Percentiles rank a stretch among this genome's conserved stretches.
These are phyloP conservation scores for Lactarius vividus DNA, from an alignment of 768 basidiomycete genomes.

Conservation along the genomic window DNA sequence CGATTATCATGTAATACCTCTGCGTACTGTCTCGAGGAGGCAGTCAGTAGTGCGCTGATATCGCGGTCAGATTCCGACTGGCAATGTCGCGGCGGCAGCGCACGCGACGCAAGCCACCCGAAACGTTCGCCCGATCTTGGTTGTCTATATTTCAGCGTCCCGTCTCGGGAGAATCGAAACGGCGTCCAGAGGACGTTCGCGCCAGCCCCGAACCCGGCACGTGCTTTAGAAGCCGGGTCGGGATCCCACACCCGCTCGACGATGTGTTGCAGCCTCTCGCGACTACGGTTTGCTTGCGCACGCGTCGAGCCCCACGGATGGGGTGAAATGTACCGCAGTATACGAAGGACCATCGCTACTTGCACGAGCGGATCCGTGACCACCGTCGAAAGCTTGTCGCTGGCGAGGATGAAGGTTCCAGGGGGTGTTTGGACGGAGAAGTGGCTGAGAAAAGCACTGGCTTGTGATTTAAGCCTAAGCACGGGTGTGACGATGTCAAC, in stretches of 20 bases:
- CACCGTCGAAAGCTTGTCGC: conserved; percentile 14
- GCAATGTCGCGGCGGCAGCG: conserved; percentile 41
- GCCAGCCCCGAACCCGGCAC: conserved; percentile 27
- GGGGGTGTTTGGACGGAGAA: conserved; percentile 28
- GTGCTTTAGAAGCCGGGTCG: conserved; percentile 31
- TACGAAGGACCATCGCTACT: conserved; percentile 35
- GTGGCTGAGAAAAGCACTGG: conserved; percentile 23
- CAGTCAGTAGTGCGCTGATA: conserved; percentile 32
- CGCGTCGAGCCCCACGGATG: conserved; percentile 71
- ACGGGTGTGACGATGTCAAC: background rate
- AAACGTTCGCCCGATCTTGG: conserved; percentile 32
- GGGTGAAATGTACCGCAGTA: conserved; percentile 69
- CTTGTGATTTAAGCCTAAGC: conserved; percentile 7
- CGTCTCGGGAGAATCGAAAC: conserved; percentile 15
- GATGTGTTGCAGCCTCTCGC: conserved; percentile 46
- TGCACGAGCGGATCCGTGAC: conserved; percentile 28
- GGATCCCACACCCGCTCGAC: conserved; percentile 46
- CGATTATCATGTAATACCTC: conserved; percentile 63
- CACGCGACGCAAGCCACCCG: conserved; percentile 64
- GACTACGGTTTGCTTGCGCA: conserved; percentile 58
- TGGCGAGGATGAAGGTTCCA: conserved; percentile 34
- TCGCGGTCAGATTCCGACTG: conserved; percentile 40
- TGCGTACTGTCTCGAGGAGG: conserved; percentile 28
- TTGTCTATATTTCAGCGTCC: conserved; percentile 2
- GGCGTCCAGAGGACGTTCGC: conserved; percentile 26